phyloP scores from a whole-genome alignment of 331 rosid species.

The Stylosanthes scabra region DNA sequence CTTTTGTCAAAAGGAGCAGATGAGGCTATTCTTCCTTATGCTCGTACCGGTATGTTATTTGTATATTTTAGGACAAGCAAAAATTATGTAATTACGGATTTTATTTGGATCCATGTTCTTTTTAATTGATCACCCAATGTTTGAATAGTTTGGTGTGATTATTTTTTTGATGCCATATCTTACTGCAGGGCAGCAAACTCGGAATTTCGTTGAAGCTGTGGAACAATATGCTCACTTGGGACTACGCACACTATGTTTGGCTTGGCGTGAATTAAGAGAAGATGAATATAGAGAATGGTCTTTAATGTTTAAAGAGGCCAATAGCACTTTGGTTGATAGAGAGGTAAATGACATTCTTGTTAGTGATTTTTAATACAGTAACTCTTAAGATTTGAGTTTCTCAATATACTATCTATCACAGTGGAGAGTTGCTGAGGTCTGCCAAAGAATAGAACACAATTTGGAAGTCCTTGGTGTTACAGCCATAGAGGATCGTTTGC shows the following conservation, averaged over 20 bases:
- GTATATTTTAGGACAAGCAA: conserved; percentile 28
- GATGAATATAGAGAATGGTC: conserved; percentile 95
- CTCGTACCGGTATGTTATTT: conserved; percentile 63
- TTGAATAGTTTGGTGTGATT: conserved; percentile 1
- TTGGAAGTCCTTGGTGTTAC: conserved; percentile 95
- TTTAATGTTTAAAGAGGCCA: conserved; percentile 93
- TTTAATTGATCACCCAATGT: conserved; percentile 15
- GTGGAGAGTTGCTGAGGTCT: conserved; percentile 99
- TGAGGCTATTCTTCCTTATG: conserved; percentile 90
- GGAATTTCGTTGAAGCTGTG: conserved; percentile 84
- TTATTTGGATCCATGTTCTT: conserved; percentile 26
- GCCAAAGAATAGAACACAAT: conserved; percentile 90
- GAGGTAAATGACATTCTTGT: conserved; percentile 71
- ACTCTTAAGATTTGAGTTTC: conserved; percentile 14
- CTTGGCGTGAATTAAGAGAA: conserved; percentile 87
- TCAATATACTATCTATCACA: conserved; percentile 50
- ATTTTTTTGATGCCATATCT: conserved; percentile 25
- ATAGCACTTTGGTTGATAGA: conserved; percentile 92
- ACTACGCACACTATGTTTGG: conserved; percentile 89
- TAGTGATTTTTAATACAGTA: conserved; percentile 17
- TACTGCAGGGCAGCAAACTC: conserved; percentile 90
- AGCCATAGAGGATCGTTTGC: conserved; percentile 98
- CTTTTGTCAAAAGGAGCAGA: conserved; percentile 97
- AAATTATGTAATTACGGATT: conserved; percentile 15
- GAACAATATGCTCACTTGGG: conserved; percentile 97